Evolutionary conservation across 2,329 filamentous ascomycete genomes (phyloP).

Genomic region (Exophiala viscosa): DNA sequence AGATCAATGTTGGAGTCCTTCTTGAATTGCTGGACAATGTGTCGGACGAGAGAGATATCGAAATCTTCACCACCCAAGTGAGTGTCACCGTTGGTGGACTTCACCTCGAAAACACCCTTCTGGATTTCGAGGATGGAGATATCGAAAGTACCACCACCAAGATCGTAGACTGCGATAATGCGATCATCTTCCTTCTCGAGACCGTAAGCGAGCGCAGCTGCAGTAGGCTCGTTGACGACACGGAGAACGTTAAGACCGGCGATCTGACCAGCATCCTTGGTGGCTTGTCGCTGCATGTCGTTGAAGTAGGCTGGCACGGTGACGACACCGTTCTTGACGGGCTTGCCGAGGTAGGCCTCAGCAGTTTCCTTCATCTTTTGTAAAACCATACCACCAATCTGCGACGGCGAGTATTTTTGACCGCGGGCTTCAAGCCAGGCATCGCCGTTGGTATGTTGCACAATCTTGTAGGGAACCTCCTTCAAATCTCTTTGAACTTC

Average conservation of each 20-base stretch:
- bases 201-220: constrained; percentile 91
- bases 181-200: constrained; percentile 91
- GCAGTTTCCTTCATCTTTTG: constrained; percentile 99
- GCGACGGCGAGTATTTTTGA: constrained; percentile 96
- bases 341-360: constrained; percentile 85
- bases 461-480: constrained; percentile 97
- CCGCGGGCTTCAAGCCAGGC: constrained; percentile 92
- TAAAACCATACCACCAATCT: constrained; percentile 93
- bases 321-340: constrained; percentile 91
- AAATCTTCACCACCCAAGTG: constrained; percentile 98
- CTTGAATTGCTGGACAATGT: constrained; percentile 95
- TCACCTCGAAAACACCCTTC: constrained; percentile 97
- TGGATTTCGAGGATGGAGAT: constrained; percentile 97
- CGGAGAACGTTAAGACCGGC: constrained; percentile 93
- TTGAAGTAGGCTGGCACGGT: constrained; percentile 99
- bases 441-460: constrained; percentile 93
- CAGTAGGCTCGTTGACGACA: constrained; percentile 97
- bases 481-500: constrained; percentile 97
- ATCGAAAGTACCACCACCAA: constrained; percentile 98
- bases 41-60: constrained; percentile 88
- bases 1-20: constrained; percentile 90
- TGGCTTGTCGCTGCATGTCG: constrained; percentile 94
- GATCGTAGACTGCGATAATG: constrained; percentile 92
- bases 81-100: constrained; percentile 98
- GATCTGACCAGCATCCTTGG: constrained; percentile 97